Evolutionary conservation across 1,284 basidiomycete species (phyloP), one percentile per base, ranked within the genome.

Genomic region (Moesziomyces globuligerus): DNA sequence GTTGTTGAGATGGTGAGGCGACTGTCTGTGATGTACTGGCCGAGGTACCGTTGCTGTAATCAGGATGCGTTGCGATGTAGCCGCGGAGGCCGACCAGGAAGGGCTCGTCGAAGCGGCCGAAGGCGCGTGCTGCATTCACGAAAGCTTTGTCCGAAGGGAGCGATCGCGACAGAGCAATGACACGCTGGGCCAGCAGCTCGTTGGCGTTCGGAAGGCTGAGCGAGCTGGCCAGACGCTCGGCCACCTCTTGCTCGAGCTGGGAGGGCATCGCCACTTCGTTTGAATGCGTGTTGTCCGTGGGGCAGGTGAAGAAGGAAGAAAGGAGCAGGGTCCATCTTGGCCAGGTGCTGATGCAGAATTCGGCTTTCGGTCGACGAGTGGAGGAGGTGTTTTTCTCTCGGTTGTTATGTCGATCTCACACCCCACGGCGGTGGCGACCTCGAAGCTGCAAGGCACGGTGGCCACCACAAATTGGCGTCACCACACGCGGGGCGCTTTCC

Each of bases 101-200:
- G 17, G 86, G 85, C 61, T 86, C 88, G 76, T 90, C 86, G 80
- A 94, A 94, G 84, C 92, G 91, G 81, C 92, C 92, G 84, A 95
- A 95, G 26, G 89, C 86, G 57, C 86, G 87, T 45, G 91, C 89
- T 71, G 92, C 92, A 89, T 75, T 52, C 64, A 71, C 69, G 29
- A 80, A 73, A 24, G 49, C 60, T 38, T 58, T 52, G 40, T 79
- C 69, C 3, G 70, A 48, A 7, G 75, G 74, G 2, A 68, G 45
- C 10, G 64, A 69, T 11, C 69, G 56, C 1, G 73, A 78, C 13
- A 81, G 61, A 10, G 65, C 56, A 37, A 81, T 74, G 50, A 81
- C 60, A 24, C 68, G 48, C n/a, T 64, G 60, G 13, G 79, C 76
- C 20, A 81, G 64, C 15, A 74, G 54, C 23, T 70, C 55, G 55